These are phyloP conservation scores for Claviceps monticola DNA, from an alignment of 2,329 filamentous ascomycete genomes.

Conservation along the genomic window DNA sequence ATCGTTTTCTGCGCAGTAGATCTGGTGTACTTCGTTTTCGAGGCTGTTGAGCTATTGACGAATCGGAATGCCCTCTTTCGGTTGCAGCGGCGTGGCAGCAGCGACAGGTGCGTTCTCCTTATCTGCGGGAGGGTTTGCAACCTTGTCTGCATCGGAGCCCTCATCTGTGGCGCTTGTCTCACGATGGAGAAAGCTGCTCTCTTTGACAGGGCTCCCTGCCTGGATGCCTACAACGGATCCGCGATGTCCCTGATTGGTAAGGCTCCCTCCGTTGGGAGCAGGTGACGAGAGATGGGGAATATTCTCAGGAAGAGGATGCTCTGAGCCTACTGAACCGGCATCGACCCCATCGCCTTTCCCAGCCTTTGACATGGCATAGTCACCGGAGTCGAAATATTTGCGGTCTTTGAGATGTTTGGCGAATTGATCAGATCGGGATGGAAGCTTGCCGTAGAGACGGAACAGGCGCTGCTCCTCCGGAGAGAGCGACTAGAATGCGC, in stretches of 20 bases:
- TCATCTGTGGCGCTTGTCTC: constrained; percentile 54
- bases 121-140: constrained; percentile 11
- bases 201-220: constrained; percentile 74
- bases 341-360: constrained; percentile 92
- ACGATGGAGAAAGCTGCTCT: constrained; percentile 73
- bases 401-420: constrained; percentile 98
- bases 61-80: constrained; percentile 43
- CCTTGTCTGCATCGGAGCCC: constrained; percentile 17
- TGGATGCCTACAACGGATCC: constrained; percentile 35
- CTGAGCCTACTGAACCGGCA: constrained; percentile 82
- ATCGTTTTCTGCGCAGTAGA: background rate
- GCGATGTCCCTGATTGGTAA: constrained; percentile 22
- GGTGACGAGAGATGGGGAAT: constrained; percentile 78
- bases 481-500: constrained; percentile 56
- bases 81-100: constrained; percentile 10
- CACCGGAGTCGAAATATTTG: constrained; percentile 95
- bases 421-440: constrained; percentile 88
- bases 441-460: constrained; percentile 94
- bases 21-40: background rate
- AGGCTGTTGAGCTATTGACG: constrained; percentile 32
- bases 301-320: constrained; percentile 89
- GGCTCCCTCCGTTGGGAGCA: constrained; percentile 23
- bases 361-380: constrained; percentile 93
- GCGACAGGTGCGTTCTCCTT: constrained; percentile 26
- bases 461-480: constrained; percentile 94